Conservation (phyloP, 176 grass and related monocot genomes). For the Ensete ventricosum region DNA sequence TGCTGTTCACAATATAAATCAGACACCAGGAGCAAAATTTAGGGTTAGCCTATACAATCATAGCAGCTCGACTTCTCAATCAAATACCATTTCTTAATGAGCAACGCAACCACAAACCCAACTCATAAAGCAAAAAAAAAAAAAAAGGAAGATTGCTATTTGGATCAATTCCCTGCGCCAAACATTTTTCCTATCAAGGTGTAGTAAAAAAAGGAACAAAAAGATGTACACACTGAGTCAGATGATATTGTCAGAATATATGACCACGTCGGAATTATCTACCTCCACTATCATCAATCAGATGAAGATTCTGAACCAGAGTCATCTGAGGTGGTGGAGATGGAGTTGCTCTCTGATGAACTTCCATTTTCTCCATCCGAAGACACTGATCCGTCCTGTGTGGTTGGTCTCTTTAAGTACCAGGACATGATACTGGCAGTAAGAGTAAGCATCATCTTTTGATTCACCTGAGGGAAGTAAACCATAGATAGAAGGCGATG, state of each 20-base stretch:
- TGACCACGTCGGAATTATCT: conserved; percentile 21
- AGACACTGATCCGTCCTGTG: conserved; percentile 29
- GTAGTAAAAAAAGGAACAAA: neutral
- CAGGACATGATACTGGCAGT: conserved; percentile 98
- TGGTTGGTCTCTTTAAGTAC: conserved; percentile 68
- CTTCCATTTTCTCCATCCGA: conserved; percentile 55
- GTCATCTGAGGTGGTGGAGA: conserved; percentile 62
- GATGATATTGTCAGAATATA: neutral
- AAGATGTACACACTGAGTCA: neutral
- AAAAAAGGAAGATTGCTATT: neutral
- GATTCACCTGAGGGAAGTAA: conserved; percentile 59
- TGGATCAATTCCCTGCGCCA: neutral
- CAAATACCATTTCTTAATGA: neutral
- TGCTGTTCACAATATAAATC: conserved; percentile 1
- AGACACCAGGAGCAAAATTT: neutral
- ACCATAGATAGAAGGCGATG: conserved; percentile 3
- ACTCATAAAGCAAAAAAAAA: neutral
- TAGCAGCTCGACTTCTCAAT: conserved; percentile 3
- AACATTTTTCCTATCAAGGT: neutral
- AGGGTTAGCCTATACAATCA: conserved; percentile 12
- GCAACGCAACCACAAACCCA: neutral
- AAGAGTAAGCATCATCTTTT: conserved; percentile 93
- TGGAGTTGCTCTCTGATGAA: conserved; percentile 59
- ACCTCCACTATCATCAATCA: conserved; percentile 58
- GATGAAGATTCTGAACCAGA: conserved; percentile 80